Percentiles rank a stretch among this genome's conserved stretches.
These are phyloP conservation scores for Tothia fuscella DNA, from an alignment of 2,329 filamentous ascomycete genomes.

Conservation along the genomic window DNA sequence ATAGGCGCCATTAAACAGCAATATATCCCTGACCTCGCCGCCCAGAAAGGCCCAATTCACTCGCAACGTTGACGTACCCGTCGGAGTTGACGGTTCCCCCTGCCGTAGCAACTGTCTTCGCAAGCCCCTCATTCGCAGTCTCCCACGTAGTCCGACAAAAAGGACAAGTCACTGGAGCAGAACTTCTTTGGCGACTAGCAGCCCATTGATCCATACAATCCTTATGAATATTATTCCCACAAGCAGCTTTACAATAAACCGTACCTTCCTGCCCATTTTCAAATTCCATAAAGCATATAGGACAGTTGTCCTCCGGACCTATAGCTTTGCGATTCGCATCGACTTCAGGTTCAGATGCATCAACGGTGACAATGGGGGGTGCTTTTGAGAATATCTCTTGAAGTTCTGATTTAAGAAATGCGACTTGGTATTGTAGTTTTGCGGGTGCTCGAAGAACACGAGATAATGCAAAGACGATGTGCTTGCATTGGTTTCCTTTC, in stretches of 20 bases:
- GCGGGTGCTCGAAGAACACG: slow-evolving; percentile 45
- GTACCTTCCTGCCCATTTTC: slow-evolving; percentile 33
- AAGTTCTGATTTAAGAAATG: slow-evolving; percentile 47
- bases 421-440: slow-evolving; percentile 47
- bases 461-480: slow-evolving; percentile 42
- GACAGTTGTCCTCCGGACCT: slow-evolving; percentile 41
- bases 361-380: slow-evolving; percentile 34
- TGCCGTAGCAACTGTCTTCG: slow-evolving; percentile 29
- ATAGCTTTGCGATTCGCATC: slow-evolving; percentile 44
- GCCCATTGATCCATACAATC: slow-evolving; percentile 44
- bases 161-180: slow-evolving; percentile 42
- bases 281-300: slow-evolving; percentile 46
- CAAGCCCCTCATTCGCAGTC: slow-evolving; percentile 30
- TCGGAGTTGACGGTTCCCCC: slow-evolving; percentile 32
- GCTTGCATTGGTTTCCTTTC: slow-evolving; percentile 52
- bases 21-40: slow-evolving; percentile 31
- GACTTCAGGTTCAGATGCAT: slow-evolving; percentile 23
- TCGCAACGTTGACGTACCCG: slow-evolving; percentile 51
- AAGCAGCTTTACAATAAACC: slow-evolving; percentile 47
- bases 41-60: slow-evolving; percentile 45
- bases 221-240: slow-evolving; percentile 52
- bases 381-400: slow-evolving; percentile 42
- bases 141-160: slow-evolving; percentile 49
- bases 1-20: neutral
- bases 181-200: slow-evolving; percentile 13